Conservation (phyloP, 2,329 filamentous ascomycete genomes). For the Venturia pyrina region DNA sequence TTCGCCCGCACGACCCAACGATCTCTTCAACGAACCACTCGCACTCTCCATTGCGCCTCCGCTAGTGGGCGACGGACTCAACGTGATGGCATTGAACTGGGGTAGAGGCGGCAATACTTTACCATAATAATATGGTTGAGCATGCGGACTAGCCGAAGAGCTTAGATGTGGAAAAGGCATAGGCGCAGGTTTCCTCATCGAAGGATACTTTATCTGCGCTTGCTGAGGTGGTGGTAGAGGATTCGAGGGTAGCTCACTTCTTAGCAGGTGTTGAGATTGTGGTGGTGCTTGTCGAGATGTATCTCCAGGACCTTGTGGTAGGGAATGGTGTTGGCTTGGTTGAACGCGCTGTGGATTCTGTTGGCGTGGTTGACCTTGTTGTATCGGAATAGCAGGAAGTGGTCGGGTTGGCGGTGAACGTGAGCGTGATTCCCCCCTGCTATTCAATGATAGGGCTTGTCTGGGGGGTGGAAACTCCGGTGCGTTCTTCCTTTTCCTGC, state of each 20-base stretch:
- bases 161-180: neutral
- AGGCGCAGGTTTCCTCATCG: neutral
- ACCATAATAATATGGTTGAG: neutral
- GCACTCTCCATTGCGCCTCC: neutral
- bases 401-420: neutral
- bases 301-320: neutral
- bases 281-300: neutral
- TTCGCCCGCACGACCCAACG: neutral
- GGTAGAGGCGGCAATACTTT: neutral
- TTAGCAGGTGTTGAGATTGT: neutral
- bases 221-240: neutral
- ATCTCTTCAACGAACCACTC: no score
- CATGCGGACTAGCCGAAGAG: no score
- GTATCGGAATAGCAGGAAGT: neutral
- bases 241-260: neutral
- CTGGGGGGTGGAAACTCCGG: neutral
- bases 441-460: neutral
- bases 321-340: neutral
- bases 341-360: no score
- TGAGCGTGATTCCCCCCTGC: neutral
- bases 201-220: neutral
- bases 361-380: neutral
- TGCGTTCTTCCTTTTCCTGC: neutral
- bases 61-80: neutral
- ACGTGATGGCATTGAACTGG: neutral